A percentile compares a stretch with the other conserved stretches of the same genome.
phyloP scores from a whole-genome alignment of 192 early-diverging fungal genomes.

The Lobosporangium transversale region DNA sequence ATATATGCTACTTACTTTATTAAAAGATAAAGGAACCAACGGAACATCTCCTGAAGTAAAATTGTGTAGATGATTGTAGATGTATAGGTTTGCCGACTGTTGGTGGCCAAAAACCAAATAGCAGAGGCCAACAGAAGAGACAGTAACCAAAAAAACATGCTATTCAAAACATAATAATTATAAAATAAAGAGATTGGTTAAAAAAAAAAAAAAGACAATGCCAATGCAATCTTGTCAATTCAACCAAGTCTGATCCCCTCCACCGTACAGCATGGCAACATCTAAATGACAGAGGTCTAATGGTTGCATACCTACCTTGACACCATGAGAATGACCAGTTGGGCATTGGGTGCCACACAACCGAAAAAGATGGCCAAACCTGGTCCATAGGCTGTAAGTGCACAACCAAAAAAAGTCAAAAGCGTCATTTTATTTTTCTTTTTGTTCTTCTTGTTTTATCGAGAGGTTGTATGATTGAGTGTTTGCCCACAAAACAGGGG shows the following conservation, averaged over 20 bases:
- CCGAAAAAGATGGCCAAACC: conserved; percentile 77
- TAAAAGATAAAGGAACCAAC: conserved; percentile 70
- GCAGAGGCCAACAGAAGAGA: conserved; percentile 75
- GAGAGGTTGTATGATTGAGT: too few species aligned
- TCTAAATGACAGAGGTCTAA: too few species aligned
- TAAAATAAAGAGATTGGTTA: background rate
- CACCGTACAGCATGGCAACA: too few species aligned
- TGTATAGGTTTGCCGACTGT: conserved; percentile 49
- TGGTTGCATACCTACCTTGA: conserved; percentile 63
- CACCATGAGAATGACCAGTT: conserved; percentile 77
- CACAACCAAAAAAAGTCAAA: conserved; percentile 77
- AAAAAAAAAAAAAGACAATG: background rate
- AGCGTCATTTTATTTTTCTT: conserved; percentile 64
- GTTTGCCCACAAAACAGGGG: too few species aligned
- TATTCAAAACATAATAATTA: conserved; percentile 21
- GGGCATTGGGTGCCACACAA: conserved; percentile 71
- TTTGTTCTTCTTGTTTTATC: background rate
- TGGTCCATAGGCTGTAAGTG: conserved; percentile 80
- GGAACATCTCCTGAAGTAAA: conserved; percentile 73
- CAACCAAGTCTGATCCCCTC: too few species aligned
- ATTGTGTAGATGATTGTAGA: conserved; percentile 69
- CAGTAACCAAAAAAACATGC: conserved; percentile 87
- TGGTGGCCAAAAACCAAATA: conserved; percentile 72
- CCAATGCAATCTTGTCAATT: background rate
- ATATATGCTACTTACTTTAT: conserved; percentile 60